A percentile compares a stretch with the other conserved stretches of the same genome.
These are phyloP conservation scores for Boeremia lycopersici DNA, from an alignment of 2,329 filamentous ascomycete genomes.

Conservation along the genomic window DNA sequence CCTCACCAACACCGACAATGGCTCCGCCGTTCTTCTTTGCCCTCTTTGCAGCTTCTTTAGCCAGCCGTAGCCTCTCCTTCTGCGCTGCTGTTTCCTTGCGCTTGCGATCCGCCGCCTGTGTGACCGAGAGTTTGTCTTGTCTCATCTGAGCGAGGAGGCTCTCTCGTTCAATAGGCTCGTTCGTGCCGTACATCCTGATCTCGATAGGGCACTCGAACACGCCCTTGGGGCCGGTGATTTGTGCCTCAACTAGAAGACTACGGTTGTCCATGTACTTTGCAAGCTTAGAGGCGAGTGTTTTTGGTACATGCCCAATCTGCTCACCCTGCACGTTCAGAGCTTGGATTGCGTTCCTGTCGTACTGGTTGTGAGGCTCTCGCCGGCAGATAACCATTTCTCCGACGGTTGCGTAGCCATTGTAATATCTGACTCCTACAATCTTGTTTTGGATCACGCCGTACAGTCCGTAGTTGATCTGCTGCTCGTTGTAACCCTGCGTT, in stretches of 20 bases:
- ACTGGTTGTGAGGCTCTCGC: constrained; percentile 69
- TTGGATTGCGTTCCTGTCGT: constrained; percentile 70
- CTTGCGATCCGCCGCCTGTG: constrained; percentile 49
- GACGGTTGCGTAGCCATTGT: constrained; percentile 43
- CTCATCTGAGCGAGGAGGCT: constrained; percentile 68
- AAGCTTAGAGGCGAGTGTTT: constrained; percentile 70
- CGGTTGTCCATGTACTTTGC: constrained; percentile 66
- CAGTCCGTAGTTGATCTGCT: constrained; percentile 30
- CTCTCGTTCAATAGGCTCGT: constrained; percentile 58
- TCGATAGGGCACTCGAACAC: constrained; percentile 74
- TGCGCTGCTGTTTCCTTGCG: constrained; percentile 61
- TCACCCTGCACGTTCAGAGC: constrained; percentile 75
- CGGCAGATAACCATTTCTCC: constrained; percentile 47
- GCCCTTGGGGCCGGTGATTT: constrained; percentile 70
- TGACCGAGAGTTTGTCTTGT: constrained; percentile 64
- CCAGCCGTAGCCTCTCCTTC: constrained; percentile 60
- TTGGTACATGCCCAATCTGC: constrained; percentile 81
- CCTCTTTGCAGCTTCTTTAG: constrained; percentile 42
- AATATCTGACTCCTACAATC: constrained; percentile 62
- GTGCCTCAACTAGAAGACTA: constrained; percentile 70
- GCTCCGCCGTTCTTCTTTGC: constrained; percentile 43
- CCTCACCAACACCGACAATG: constrained; percentile 32
- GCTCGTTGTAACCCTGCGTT: constrained; percentile 33
- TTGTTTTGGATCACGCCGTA: constrained; percentile 55
- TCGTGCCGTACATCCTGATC: constrained; percentile 72